phyloP scores from a whole-genome alignment of 2,329 filamentous ascomycete species.

The Chalaropsis thielavioides region DNA sequence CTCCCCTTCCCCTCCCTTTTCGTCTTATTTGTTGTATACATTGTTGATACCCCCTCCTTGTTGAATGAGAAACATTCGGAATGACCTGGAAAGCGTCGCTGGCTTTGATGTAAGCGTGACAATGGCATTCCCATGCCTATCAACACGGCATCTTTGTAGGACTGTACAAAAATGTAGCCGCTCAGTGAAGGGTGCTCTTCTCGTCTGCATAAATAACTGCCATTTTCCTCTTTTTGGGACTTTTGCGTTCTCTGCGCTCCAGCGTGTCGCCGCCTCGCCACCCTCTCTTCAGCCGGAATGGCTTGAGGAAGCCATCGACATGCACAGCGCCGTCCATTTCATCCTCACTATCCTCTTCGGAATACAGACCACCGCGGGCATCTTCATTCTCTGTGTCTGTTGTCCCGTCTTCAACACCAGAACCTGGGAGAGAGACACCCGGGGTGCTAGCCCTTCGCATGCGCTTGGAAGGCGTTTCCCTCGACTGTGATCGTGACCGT shows the following conservation, averaged over 20 bases:
- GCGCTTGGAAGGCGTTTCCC: conserved; percentile 26
- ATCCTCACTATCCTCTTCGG: conserved; percentile 32
- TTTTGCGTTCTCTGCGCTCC: conserved; percentile 22
- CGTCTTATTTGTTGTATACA: conserved; percentile 2
- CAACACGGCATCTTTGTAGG: no score
- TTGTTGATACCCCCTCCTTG: conserved; percentile 13
- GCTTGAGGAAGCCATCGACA: conserved; percentile 50
- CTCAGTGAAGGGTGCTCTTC: background rate
- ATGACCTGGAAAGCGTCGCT: background rate
- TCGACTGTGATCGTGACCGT: conserved; percentile 23
- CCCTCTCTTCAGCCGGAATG: conserved; percentile 35
- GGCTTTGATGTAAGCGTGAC: no score
- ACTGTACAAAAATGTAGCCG: no score
- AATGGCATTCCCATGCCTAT: no score
- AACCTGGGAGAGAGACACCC: background rate
- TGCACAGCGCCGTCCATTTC: conserved; percentile 50
- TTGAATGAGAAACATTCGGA: conserved; percentile 6
- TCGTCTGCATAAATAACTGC: background rate
- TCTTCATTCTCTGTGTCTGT: conserved; percentile 16
- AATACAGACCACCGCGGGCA: conserved; percentile 16
- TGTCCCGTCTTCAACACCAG: background rate
- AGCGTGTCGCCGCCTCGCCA: conserved; percentile 29
- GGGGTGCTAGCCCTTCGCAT: conserved; percentile 6
- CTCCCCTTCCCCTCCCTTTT: background rate
- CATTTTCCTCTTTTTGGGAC: conserved; percentile 16